Conservation (phyloP, 495 filamentous ascomycete species). For the Ramalina intermedia region DNA sequence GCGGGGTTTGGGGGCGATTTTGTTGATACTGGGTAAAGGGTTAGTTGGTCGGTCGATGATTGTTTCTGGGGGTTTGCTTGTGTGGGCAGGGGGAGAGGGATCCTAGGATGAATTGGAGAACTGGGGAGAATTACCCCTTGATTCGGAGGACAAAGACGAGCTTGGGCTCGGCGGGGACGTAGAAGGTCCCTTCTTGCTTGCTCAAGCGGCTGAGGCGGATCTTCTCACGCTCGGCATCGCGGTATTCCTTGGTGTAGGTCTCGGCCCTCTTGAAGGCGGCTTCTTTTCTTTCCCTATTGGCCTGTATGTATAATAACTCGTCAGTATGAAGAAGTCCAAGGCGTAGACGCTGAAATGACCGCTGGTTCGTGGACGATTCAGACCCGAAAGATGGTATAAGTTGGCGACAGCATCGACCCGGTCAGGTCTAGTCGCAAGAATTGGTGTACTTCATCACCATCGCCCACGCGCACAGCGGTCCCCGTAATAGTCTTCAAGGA, state of each 20-base stretch:
- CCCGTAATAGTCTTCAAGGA: constrained; percentile 11
- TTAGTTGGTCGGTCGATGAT: constrained; percentile 3
- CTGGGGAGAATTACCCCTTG: constrained; percentile 70
- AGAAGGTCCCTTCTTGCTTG: constrained; percentile 86
- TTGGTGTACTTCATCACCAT: constrained; percentile 65
- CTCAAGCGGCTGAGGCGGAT: constrained; percentile 77
- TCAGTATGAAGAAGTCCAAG: background rate
- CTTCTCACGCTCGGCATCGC: constrained; percentile 94
- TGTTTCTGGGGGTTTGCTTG: background rate
- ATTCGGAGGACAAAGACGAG: constrained; percentile 97
- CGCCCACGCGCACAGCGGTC: constrained; percentile 14
- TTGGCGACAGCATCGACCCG: constrained; percentile 86
- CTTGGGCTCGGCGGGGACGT: constrained; percentile 87
- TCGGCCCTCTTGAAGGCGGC: constrained; percentile 99
- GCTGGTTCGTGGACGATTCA: constrained; percentile 39
- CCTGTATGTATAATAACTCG: constrained; percentile 33
- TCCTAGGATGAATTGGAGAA: too few relatives aligned
- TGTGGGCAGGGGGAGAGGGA: background rate
- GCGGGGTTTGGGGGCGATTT: constrained; percentile 98
- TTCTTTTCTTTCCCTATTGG: constrained; percentile 90
- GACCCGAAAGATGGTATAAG: constrained; percentile 99
- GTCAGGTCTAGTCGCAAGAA: constrained; percentile 73
- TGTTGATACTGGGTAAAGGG: constrained; percentile 72
- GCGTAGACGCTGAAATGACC: constrained; percentile 8
- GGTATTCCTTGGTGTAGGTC: constrained; percentile 99